Base-by-base conservation (phyloP, 2,329 filamentous ascomycete genomes). In the Trichoderma gracile region DNA sequence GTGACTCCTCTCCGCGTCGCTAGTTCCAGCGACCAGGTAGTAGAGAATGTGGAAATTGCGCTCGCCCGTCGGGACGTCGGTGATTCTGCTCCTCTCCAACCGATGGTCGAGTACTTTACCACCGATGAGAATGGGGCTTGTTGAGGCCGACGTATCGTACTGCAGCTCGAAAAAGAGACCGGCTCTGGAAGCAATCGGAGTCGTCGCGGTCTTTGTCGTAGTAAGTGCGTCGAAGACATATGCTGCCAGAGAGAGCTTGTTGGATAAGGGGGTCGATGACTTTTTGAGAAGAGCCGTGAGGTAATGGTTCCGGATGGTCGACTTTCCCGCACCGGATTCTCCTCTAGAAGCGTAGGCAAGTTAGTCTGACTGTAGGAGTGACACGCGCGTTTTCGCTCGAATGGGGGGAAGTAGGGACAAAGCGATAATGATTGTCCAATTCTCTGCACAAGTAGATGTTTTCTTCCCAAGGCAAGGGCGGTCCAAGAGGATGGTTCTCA, bases 211-310 rank as follows among this genome's bases (percentile, higher is more conserved):
- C 80, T 99, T 99, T 27, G 95, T 99, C 1, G 95, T 98, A 5
- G 95, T 99, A 66, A 99, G 84, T 2, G 92, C 91, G 74, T 99
- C 95, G 75, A 99, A 99, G 66, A 98, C 87, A 75, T 97, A 99
- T 49, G 94, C 90, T 23, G 94, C 94, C 56, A 96, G 89, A 3
- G 94, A 97, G 21, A 97, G 84, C 77, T 97, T 99, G 69, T 89
- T 92, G 1, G 94, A 98, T 3, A 99, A 81, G 0, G 95, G 95
- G 14, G 95, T 98, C 0, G 92, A 93, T 2, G 93, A 95, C 76
- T 93, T 96, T 72, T 89, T 89, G 33, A 99, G 85, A 60, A 99
- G 84, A 1, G 93, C 87, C 25, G 93, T 90, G 52, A 99, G 82
- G 62, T 97, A 81, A 76, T 98, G 95, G 49, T 92, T 91, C 67